Evolutionary conservation across 306 rosid species (phyloP).

Genomic region (Rosa chinensis): DNA sequence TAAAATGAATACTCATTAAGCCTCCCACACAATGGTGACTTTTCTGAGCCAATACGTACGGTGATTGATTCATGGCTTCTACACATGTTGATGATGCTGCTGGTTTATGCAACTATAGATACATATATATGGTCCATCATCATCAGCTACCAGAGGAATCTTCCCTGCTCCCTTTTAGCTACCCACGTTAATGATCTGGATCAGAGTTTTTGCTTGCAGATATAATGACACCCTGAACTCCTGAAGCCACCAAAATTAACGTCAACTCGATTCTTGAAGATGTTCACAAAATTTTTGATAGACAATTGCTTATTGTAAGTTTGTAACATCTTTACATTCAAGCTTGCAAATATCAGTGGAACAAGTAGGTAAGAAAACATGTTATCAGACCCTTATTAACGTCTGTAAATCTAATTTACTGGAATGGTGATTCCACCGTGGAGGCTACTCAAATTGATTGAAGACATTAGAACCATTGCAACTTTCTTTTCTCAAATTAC

Average conservation of each 20-base stretch:
- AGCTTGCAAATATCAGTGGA: too few relatives aligned
- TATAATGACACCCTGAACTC: neutral
- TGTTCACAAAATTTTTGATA: neutral
- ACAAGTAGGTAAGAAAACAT: too few relatives aligned
- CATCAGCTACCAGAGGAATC: constrained; percentile 24
- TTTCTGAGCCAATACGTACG: constrained; percentile 11
- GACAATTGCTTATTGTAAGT: too few relatives aligned
- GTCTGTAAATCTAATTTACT: too few relatives aligned
- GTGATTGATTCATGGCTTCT: constrained; percentile 15
- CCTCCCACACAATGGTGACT: constrained; percentile 12
- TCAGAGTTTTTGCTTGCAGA: constrained; percentile 1
- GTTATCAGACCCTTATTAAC: too few relatives aligned
- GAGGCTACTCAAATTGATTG: too few relatives aligned
- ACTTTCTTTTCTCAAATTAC: too few relatives aligned
- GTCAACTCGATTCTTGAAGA: neutral
- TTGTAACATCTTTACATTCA: too few relatives aligned
- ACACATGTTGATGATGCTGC: constrained; percentile 21
- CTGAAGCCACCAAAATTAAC: neutral
- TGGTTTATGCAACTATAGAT: neutral
- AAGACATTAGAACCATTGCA: too few relatives aligned
- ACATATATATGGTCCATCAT: constrained; percentile 1
- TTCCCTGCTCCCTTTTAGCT: constrained; percentile 2
- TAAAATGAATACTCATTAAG: constrained; percentile 8
- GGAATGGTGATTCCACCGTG: too few relatives aligned
- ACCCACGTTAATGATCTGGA: constrained; percentile 7